Evolutionary conservation across 2,329 filamentous ascomycete genomes (phyloP).

Genomic region (Penicillium sp.): DNA sequence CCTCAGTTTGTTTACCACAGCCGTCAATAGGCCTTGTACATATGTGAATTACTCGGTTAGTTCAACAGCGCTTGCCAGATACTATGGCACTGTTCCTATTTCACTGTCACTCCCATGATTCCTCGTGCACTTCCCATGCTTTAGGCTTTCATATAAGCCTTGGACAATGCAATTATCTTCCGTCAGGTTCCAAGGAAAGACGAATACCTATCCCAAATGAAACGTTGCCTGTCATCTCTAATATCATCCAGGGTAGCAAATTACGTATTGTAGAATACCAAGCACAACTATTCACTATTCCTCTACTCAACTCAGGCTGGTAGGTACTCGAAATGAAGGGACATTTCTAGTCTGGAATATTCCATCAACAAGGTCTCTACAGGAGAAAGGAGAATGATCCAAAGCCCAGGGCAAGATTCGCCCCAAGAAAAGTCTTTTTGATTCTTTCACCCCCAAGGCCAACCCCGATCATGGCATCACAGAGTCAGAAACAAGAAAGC

Average conservation of each 20-base stretch:
- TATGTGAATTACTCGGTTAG: not conserved
- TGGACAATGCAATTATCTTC: not conserved
- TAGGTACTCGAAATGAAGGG: too few relatives aligned
- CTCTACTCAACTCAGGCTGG: too few relatives aligned
- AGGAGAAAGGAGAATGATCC: not conserved
- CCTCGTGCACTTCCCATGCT: not conserved
- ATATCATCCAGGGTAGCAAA: not conserved
- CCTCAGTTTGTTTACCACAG: not conserved
- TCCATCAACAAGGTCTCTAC: too few relatives aligned
- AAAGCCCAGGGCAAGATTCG: not conserved
- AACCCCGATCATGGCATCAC: not conserved
- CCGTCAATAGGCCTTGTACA: not conserved
- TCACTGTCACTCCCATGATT: not conserved
- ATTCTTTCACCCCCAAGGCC: not conserved
- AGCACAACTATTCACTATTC: not conserved
- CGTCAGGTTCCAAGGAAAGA: too few relatives aligned
- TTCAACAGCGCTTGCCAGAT: not conserved
- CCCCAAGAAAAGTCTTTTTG: not conserved
- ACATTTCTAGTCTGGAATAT: too few relatives aligned
- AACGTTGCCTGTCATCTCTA: not conserved
- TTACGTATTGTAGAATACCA: not conserved
- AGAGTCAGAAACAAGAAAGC: not conserved
- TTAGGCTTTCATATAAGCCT: not conserved
- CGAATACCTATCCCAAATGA: not conserved
- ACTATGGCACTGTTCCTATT: too few relatives aligned